Evolutionary conservation across 1,284 basidiomycete genomes (phyloP).

Genomic region (Papiliotrema flavescens): DNA sequence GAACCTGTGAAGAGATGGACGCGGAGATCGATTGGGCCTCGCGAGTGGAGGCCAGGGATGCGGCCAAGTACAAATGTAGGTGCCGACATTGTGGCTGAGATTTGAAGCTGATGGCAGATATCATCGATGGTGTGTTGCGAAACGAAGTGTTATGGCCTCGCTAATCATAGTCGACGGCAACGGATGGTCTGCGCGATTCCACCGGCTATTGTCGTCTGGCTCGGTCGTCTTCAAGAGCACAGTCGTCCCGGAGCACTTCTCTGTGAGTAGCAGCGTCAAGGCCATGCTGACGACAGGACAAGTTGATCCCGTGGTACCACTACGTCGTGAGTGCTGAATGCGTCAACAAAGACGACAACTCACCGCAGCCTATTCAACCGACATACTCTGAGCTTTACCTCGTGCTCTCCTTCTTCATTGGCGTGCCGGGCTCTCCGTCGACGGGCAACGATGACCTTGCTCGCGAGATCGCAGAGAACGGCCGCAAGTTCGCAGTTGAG

Average conservation of each 20-base stretch:
- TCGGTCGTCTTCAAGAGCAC: conserved; percentile 51
- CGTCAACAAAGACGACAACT: background rate
- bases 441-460: conserved; percentile 50
- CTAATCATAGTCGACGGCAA: conserved; percentile 41
- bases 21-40: conserved; percentile 34
- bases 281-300: conserved; percentile 26
- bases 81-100: background rate
- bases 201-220: conserved; percentile 46
- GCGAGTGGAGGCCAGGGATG: conserved; percentile 30
- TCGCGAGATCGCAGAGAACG: conserved; percentile 48
- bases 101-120: conserved; percentile 5
- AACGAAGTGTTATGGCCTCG: no score
- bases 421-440: conserved; percentile 33
- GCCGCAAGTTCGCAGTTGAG: conserved; percentile 47
- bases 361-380: conserved; percentile 46
- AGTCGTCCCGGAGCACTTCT: conserved; percentile 45
- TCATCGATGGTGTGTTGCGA: conserved; percentile 3
- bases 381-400: conserved; percentile 54
- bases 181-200: conserved; percentile 48
- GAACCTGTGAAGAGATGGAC: conserved; percentile 46
- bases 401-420: conserved; percentile 53
- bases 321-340: conserved; percentile 41
- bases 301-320: conserved; percentile 51
- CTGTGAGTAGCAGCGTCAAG: background rate
- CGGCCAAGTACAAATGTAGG: conserved; percentile 43